Conservation (phyloP, 2,329 filamentous ascomycete species). For the Cercospora sesami region DNA sequence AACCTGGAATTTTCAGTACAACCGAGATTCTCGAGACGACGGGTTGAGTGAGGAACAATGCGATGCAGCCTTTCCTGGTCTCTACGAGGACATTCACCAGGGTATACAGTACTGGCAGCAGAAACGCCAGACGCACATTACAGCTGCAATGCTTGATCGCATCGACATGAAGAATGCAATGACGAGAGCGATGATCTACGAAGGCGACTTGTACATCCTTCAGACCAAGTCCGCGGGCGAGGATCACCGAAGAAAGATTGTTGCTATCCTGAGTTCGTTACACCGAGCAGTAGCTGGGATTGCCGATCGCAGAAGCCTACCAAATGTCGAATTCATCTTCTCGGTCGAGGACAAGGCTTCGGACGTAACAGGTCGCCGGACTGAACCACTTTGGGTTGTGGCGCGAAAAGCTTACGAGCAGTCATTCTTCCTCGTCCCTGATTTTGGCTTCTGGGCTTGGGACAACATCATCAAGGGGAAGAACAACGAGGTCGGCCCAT, state of each 20-base stretch:
- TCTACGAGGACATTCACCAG: conserved; percentile 37
- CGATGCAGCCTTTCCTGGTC: conserved; percentile 34
- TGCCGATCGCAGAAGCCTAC: conserved; percentile 39
- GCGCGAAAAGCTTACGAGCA: conserved; percentile 38
- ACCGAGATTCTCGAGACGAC: conserved; percentile 22
- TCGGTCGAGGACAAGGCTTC: conserved; percentile 48
- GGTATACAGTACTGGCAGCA: conserved; percentile 30
- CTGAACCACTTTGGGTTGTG: conserved; percentile 42
- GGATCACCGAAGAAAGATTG: conserved; percentile 31
- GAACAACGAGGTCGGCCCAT: conserved; percentile 30
- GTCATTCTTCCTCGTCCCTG: conserved; percentile 53
- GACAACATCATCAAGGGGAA: conserved; percentile 51
- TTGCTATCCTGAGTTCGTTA: conserved; percentile 44
- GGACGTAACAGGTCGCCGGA: conserved; percentile 34
- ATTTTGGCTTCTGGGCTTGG: conserved; percentile 56
- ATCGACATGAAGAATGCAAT: conserved; percentile 28
- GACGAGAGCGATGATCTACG: conserved; percentile 39
- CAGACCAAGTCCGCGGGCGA: conserved; percentile 30
- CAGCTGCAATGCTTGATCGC: conserved; percentile 21
- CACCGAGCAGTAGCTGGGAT: conserved; percentile 51
- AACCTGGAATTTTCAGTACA: conserved; percentile 22
- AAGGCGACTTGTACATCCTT: conserved; percentile 40
- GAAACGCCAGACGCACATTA: conserved; percentile 18
- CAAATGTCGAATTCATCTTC: conserved; percentile 53
- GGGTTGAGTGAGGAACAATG: conserved; percentile 32